These are phyloP conservation scores for Backusella macrospora DNA, from an alignment of 192 early-diverging fungal genomes.

Conservation along the genomic window DNA sequence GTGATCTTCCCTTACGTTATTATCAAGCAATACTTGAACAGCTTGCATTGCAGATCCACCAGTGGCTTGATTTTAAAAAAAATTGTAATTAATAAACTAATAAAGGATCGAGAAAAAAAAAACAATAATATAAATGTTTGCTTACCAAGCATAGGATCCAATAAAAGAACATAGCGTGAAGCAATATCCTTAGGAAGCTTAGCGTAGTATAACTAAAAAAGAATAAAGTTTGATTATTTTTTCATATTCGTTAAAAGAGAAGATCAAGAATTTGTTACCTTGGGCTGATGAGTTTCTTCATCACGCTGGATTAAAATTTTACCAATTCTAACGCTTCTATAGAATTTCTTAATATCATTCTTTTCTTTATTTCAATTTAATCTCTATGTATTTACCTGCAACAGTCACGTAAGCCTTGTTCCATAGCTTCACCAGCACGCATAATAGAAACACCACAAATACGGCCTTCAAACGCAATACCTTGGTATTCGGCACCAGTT, in stretches of 20 bases:
- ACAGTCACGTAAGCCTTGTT: slow-evolving; percentile 82
- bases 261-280: slow-evolving; percentile 40
- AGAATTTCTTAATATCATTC: slow-evolving; percentile 24
- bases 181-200: slow-evolving; percentile 90
- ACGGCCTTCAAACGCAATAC: slow-evolving; percentile 22
- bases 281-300: slow-evolving; percentile 89
- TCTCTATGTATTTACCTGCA: slow-evolving; percentile 52
- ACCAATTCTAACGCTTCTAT: slow-evolving; percentile 85
- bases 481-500: slow-evolving; percentile 53
- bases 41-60: slow-evolving; percentile 94
- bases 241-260: not conserved
- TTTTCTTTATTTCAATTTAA: not conserved
- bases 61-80: slow-evolving; percentile 60
- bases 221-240: slow-evolving; percentile 7
- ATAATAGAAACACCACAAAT: slow-evolving; percentile 80
- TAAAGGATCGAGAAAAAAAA: not conserved
- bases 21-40: slow-evolving; percentile 83
- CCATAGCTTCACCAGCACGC: slow-evolving; percentile 95
- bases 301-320: slow-evolving; percentile 96
- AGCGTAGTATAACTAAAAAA: slow-evolving; percentile 77
- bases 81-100: not conserved
- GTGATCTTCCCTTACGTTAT: slow-evolving; percentile 81
- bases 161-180: slow-evolving; percentile 78
- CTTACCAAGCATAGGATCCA: slow-evolving; percentile 93
- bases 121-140: not conserved